Evolutionary conservation across 2,329 filamentous ascomycete genomes (phyloP).

Genomic region (Hypomyces perniciosus): DNA sequence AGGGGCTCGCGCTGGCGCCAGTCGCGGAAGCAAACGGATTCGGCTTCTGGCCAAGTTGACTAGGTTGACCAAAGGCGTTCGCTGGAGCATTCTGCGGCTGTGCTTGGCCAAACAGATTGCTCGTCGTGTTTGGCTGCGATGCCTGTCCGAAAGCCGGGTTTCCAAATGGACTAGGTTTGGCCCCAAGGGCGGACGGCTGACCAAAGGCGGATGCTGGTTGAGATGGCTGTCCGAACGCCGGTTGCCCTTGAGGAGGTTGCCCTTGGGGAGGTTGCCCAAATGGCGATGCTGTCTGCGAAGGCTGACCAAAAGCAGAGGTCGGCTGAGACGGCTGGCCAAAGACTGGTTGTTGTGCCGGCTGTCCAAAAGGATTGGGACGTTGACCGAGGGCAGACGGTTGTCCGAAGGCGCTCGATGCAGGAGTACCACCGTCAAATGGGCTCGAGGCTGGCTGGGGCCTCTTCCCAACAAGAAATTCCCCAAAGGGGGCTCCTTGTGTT

Average conservation of each 20-base stretch:
- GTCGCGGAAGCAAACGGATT: conserved; percentile 30
- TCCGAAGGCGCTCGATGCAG: conserved; percentile 33
- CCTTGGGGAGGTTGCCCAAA: conserved; percentile 36
- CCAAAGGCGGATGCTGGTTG: conserved; percentile 31
- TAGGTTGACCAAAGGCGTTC: conserved; percentile 29
- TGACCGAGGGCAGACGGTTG: conserved; percentile 26
- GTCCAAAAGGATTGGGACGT: conserved; percentile 27
- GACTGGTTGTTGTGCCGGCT: conserved; percentile 32
- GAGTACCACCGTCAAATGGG: conserved; percentile 26
- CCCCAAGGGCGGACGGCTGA: conserved; percentile 32
- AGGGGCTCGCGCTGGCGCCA: conserved; percentile 19
- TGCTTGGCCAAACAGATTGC: conserved; percentile 26
- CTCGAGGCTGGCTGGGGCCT: conserved; percentile 20
- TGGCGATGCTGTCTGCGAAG: conserved; percentile 23
- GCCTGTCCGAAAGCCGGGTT: conserved; percentile 30
- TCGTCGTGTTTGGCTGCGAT: conserved; percentile 23
- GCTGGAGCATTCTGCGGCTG: conserved; percentile 18
- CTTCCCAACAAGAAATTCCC: conserved; percentile 39
- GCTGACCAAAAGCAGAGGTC: conserved; percentile 24
- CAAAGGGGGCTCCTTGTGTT: conserved; percentile 37
- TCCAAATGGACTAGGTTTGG: conserved; percentile 31
- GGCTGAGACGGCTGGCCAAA: conserved; percentile 31
- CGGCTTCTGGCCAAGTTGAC: conserved; percentile 31
- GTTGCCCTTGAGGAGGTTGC: conserved; percentile 5
- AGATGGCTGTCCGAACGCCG: conserved; percentile 34